These are phyloP conservation scores for Sindora glabra DNA, from an alignment of 306 rosid genomes.

Conservation along the genomic window DNA sequence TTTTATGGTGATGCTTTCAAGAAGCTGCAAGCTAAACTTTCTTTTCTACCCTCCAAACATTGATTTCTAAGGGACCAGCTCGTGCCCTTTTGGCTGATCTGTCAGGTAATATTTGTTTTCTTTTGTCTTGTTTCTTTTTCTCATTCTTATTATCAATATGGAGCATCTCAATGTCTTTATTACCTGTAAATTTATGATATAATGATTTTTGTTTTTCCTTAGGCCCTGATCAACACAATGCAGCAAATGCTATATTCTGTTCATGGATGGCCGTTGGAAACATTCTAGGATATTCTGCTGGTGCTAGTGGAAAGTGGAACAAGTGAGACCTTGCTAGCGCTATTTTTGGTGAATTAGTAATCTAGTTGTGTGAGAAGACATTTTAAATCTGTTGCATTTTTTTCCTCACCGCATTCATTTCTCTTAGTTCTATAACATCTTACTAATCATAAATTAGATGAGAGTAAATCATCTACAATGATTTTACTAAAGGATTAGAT, in stretches of 20 bases:
- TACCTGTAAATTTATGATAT: background rate
- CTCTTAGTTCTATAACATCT: background rate
- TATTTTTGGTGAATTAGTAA: conserved; percentile 6
- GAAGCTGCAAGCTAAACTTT: background rate
- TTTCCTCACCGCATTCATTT: background rate
- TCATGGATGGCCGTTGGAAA: conserved; percentile 99
- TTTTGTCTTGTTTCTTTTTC: background rate
- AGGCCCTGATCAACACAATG: conserved; percentile 94
- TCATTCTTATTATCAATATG: conserved; percentile 1
- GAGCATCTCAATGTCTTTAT: too few relatives aligned
- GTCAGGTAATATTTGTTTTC: conserved; percentile 44
- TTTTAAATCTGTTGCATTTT: background rate
- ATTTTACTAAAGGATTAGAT: background rate
- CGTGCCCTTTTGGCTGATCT: conserved; percentile 99
- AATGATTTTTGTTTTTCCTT: conserved; percentile 3
- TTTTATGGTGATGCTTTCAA: background rate
- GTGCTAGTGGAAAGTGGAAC: conserved; percentile 96
- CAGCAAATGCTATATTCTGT: conserved; percentile 91
- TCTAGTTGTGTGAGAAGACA: background rate
- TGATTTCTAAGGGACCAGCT: conserved; percentile 86
- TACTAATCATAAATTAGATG: background rate
- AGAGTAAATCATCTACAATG: background rate
- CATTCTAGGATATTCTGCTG: conserved; percentile 91
- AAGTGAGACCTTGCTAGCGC: conserved; percentile 37
- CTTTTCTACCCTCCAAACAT: conserved; percentile 2